phyloP scores from a whole-genome alignment of 192 early-diverging fungal species.

The Backusella tuberculispora region DNA sequence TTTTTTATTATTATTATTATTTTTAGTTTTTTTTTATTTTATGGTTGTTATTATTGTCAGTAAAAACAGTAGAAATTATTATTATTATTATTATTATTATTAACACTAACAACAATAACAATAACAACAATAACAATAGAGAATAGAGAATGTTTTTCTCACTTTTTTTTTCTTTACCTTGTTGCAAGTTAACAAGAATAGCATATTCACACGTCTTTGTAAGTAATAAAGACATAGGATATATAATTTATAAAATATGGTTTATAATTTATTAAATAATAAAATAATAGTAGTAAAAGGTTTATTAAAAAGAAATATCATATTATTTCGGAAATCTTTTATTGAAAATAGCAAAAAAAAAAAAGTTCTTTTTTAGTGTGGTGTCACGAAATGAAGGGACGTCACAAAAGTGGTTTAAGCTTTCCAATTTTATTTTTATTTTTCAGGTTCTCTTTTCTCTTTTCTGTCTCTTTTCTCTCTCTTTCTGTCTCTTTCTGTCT shows the following conservation, averaged over 20 bases:
- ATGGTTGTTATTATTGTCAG: not conserved
- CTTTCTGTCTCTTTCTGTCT: not conserved
- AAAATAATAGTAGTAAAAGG: not conserved
- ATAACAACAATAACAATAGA: not conserved
- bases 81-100: not conserved
- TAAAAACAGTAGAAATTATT: not conserved
- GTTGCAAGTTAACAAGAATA: constrained; percentile 40
- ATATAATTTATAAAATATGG: not conserved
- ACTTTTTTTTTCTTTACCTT: constrained; percentile 23
- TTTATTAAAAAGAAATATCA: not conserved
- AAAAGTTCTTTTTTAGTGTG: not conserved
- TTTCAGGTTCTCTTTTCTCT: not conserved
- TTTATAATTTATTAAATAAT: constrained; percentile 3
- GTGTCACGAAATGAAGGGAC: constrained; percentile 6
- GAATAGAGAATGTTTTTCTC: not conserved
- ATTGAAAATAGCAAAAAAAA: not conserved
- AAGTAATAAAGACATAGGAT: constrained; percentile 41
- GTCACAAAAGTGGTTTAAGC: constrained; percentile 7
- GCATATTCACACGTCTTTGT: constrained; percentile 45
- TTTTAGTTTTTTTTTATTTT: not conserved
- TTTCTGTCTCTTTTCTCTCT: not conserved
- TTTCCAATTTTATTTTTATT: not conserved
- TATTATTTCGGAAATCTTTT: constrained; percentile 7
- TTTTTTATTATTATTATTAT: not conserved
- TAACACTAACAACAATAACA: not conserved